phyloP scores from a whole-genome alignment of 495 filamentous ascomycete species.

The Aspergillus biplanus region DNA sequence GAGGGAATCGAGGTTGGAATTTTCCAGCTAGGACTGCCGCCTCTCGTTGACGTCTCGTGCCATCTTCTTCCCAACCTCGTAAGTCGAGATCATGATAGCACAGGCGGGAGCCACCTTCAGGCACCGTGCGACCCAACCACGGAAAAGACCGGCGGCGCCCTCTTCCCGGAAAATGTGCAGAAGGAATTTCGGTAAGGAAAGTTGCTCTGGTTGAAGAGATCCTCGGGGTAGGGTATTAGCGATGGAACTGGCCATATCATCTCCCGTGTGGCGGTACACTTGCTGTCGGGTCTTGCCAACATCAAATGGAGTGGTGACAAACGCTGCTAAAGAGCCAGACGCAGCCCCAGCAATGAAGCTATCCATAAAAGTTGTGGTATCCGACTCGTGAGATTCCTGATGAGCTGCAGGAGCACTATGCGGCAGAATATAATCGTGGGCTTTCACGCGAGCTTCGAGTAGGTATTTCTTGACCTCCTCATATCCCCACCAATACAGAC shows the following conservation, averaged over 20 bases:
- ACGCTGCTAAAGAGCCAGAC: constrained; percentile 81
- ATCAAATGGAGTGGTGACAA: constrained; percentile 95
- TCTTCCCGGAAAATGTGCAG: constrained; percentile 87
- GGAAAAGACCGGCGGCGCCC: constrained; percentile 80
- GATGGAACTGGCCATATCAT: constrained; percentile 34
- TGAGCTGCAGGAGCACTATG: constrained; percentile 26
- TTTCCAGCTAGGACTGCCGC: constrained; percentile 31
- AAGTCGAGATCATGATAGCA: constrained; percentile 99
- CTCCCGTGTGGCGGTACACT: constrained; percentile 63
- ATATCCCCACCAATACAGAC: constrained; percentile 97
- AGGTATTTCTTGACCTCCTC: constrained; percentile 73
- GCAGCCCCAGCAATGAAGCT: constrained; percentile 83
- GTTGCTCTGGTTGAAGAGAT: constrained; percentile 65
- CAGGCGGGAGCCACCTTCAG: constrained; percentile 95
- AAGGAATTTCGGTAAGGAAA: constrained; percentile 75
- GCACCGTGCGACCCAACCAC: constrained; percentile 86
- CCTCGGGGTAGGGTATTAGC: constrained; percentile 24
- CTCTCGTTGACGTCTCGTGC: constrained; percentile 79
- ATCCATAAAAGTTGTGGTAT: constrained; percentile 73
- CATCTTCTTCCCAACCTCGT: constrained; percentile 92
- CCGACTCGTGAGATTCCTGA: constrained; percentile 41
- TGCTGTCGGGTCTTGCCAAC: constrained; percentile 96
- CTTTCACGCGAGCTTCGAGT: constrained; percentile 62
- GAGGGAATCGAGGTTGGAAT: constrained; percentile 1
- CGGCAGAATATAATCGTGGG: constrained; percentile 31